These are phyloP conservation scores for Aegilops tauschii DNA, from an alignment of 176 grass and related monocot genomes.

Conservation along the genomic window DNA sequence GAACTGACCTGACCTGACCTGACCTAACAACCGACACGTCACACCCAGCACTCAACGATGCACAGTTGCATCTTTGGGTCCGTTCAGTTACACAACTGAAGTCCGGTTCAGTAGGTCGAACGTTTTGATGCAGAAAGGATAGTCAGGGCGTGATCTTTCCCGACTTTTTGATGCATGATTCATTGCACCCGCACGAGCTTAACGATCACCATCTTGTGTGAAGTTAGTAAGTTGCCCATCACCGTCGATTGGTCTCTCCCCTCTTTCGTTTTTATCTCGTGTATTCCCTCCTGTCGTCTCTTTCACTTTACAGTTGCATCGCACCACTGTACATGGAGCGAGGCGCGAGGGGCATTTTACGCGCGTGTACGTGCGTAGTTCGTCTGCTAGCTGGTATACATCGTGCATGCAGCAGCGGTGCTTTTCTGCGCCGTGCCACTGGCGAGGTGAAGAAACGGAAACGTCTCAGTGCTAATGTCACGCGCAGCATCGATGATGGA, in stretches of 20 bases:
- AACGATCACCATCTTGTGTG: too few relatives aligned
- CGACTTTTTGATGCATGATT: too few relatives aligned
- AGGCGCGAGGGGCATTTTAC: not conserved
- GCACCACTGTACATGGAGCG: not conserved
- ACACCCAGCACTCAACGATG: not conserved
- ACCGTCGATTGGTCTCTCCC: not conserved
- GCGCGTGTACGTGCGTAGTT: too few relatives aligned
- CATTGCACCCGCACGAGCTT: too few relatives aligned
- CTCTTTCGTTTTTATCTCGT: too few relatives aligned
- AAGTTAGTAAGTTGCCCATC: not conserved
- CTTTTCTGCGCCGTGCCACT: not conserved
- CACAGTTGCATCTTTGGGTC: too few relatives aligned
- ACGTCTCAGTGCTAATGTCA: not conserved
- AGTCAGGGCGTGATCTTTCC: too few relatives aligned
- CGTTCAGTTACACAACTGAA: not conserved
- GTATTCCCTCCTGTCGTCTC: too few relatives aligned
- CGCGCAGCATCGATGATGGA: not conserved
- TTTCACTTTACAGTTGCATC: conserved; percentile 18
- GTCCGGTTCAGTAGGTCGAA: not conserved
- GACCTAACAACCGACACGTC: not conserved
- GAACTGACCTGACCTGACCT: not conserved
- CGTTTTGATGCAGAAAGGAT: not conserved
- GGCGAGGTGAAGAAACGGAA: not conserved
- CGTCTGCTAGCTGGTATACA: too few relatives aligned
- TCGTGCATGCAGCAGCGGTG: too few relatives aligned